Conservation (phyloP, 208 protist species). For the Crithidia expoeki region DNA sequence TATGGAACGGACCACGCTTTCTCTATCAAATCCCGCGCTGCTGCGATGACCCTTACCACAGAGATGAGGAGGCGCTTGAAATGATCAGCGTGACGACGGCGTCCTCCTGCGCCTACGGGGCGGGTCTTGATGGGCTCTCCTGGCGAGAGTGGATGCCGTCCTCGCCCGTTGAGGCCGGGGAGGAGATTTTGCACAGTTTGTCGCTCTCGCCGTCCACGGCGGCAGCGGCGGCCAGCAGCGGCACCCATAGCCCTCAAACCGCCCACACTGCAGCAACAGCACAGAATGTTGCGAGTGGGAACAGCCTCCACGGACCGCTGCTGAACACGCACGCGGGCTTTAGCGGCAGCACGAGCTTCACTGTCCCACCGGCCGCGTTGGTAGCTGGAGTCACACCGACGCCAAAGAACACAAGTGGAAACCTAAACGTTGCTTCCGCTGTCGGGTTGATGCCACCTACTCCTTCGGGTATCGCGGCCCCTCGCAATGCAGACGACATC, state of each 20-base stretch:
- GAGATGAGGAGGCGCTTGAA: constrained; percentile 57
- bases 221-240: constrained; percentile 3
- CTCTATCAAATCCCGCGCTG: constrained; percentile 32
- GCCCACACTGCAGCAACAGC: not conserved
- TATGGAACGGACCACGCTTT: not conserved
- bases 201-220: not conserved
- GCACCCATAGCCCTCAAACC: not conserved
- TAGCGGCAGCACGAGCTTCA: constrained; percentile 9
- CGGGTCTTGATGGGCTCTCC: constrained; percentile 42
- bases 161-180: constrained; percentile 12
- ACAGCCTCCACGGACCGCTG: not conserved
- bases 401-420: not conserved
- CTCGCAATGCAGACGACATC: constrained; percentile 30
- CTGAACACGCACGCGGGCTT: constrained; percentile 3
- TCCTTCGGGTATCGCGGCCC: constrained; percentile 10
- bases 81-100: constrained; percentile 55
- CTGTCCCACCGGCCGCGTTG: not conserved
- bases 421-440: not conserved
- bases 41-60: constrained; percentile 60
- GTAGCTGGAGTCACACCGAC: not conserved
- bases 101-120: constrained; percentile 56
- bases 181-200: constrained; percentile 10
- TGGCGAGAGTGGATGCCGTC: constrained; percentile 38
- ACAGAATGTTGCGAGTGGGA: not conserved
- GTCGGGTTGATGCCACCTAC: not conserved